Evolutionary conservation across 129 eudicot species (phyloP).

Genomic region (Centrapalus pauciflorus): DNA sequence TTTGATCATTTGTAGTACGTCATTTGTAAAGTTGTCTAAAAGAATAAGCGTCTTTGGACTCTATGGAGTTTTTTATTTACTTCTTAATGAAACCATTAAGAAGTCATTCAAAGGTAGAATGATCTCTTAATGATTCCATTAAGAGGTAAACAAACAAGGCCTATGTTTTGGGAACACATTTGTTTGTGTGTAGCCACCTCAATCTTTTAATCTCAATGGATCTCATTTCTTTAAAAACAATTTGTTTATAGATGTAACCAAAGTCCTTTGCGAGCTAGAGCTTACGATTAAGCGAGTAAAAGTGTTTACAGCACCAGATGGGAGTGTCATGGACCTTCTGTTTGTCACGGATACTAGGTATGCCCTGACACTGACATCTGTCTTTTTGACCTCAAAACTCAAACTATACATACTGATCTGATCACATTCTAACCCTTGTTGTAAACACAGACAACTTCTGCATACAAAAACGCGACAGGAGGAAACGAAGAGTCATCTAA

Average conservation of each 20-base stretch:
- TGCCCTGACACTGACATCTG: background rate
- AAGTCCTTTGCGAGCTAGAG: slow-evolving; percentile 67
- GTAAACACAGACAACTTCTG: slow-evolving; percentile 36
- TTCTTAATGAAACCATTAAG: too few species aligned
- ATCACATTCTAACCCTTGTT: slow-evolving; percentile 1
- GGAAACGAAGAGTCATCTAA: slow-evolving; percentile 35
- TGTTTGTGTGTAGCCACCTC: background rate
- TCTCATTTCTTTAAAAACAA: slow-evolving; percentile 5
- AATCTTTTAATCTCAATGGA: slow-evolving; percentile 10
- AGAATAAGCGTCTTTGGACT: background rate
- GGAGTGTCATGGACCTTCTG: slow-evolving; percentile 74
- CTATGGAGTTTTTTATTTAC: background rate
- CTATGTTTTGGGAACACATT: background rate
- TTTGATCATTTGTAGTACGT: background rate
- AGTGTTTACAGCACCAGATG: slow-evolving; percentile 72
- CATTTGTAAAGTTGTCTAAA: background rate
- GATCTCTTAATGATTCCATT: too few species aligned
- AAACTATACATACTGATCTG: slow-evolving; percentile 4
- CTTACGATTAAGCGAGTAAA: slow-evolving; percentile 62
- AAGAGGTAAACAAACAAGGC: too few species aligned
- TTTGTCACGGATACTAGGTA: slow-evolving; percentile 78
- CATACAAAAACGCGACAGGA: slow-evolving; percentile 44
- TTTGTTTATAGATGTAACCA: slow-evolving; percentile 48
- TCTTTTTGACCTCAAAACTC: slow-evolving; percentile 10
- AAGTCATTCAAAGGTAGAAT: too few species aligned